Percentiles rank a stretch among this genome's conserved stretches.
Evolutionary conservation across 768 basidiomycete species (phyloP).

Genomic region (Naganishia onofrii): DNA sequence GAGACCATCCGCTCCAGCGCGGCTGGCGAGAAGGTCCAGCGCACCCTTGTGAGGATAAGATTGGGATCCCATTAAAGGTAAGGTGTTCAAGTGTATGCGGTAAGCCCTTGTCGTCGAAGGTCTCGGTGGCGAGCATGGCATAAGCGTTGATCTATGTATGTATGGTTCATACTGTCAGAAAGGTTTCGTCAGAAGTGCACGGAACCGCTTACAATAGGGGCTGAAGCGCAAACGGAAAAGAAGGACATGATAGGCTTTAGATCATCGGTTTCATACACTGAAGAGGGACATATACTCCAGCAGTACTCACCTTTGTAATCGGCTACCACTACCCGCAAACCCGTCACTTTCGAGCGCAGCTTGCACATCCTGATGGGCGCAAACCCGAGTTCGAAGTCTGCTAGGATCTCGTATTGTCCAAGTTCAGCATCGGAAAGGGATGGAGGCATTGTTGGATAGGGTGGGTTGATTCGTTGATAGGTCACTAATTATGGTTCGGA

Average conservation of each 20-base stretch:
- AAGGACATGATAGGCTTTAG: not conserved
- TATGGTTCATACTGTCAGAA: slow-evolving; percentile 53
- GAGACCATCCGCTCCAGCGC: slow-evolving; percentile 59
- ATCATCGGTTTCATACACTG: not conserved
- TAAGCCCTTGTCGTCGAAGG: slow-evolving; percentile 90
- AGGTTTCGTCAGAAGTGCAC: not conserved
- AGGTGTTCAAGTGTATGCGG: slow-evolving; percentile 95
- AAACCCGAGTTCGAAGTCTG: slow-evolving; percentile 70
- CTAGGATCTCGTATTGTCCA: slow-evolving; percentile 81
- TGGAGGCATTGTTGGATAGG: not conserved
- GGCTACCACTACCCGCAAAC: slow-evolving; percentile 83
- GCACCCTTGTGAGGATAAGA: slow-evolving; percentile 95
- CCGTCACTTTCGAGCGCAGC: slow-evolving; percentile 81
- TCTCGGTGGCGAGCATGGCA: slow-evolving; percentile 88
- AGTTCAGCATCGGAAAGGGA: slow-evolving; percentile 46
- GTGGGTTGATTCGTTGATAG: not conserved
- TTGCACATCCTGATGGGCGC: slow-evolving; percentile 81
- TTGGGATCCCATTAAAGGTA: slow-evolving; percentile 91
- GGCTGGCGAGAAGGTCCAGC: slow-evolving; percentile 89
- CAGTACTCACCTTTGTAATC: slow-evolving; percentile 63
- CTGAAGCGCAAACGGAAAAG: not conserved
- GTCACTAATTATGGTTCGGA: not conserved
- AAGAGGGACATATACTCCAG: not conserved
- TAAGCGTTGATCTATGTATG: slow-evolving; percentile 80
- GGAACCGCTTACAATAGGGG: slow-evolving; percentile 34